A percentile compares a stretch with the other conserved stretches of the same genome.
phyloP scores from a whole-genome alignment of 805 yeast genomes.

The Myxozyma mucilagina region DNA sequence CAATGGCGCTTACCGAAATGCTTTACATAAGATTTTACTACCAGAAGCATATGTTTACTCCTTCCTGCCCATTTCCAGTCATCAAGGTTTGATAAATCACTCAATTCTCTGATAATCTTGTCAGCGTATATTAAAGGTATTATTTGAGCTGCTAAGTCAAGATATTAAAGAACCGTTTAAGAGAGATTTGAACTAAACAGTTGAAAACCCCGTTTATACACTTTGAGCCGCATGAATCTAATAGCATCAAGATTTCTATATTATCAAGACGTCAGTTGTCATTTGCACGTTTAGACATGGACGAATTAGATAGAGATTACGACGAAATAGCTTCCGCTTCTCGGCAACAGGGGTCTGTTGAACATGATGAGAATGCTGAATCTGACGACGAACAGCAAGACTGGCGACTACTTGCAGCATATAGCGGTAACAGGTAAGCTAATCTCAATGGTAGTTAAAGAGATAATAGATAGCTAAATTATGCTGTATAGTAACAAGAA shows the following conservation, averaged over 20 bases:
- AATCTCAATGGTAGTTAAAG: neutral
- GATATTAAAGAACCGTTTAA: too few species aligned
- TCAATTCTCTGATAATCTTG: too few species aligned
- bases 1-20: too few species aligned
- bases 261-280: neutral
- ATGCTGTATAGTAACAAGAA: conserved; percentile 12
- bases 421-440: conserved; percentile 3
- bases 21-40: too few species aligned
- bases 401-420: conserved; percentile 41
- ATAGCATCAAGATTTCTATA: neutral
- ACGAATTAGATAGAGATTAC: conserved; percentile 18
- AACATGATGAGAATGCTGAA: conserved; percentile 6
- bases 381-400: conserved; percentile 43
- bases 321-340: conserved; percentile 2
- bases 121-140: too few species aligned
- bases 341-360: neutral
- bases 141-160: too few species aligned
- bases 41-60: too few species aligned
- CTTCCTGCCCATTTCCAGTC: too few species aligned
- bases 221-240: neutral
- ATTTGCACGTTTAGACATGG: neutral
- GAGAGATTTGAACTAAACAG: too few species aligned
- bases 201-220: too few species aligned
- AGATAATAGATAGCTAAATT: neutral
- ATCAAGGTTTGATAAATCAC: too few species aligned